Evolutionary conservation across 371 early-diverging fungal species (phyloP).

Genomic region (Parasitella parasitica): DNA sequence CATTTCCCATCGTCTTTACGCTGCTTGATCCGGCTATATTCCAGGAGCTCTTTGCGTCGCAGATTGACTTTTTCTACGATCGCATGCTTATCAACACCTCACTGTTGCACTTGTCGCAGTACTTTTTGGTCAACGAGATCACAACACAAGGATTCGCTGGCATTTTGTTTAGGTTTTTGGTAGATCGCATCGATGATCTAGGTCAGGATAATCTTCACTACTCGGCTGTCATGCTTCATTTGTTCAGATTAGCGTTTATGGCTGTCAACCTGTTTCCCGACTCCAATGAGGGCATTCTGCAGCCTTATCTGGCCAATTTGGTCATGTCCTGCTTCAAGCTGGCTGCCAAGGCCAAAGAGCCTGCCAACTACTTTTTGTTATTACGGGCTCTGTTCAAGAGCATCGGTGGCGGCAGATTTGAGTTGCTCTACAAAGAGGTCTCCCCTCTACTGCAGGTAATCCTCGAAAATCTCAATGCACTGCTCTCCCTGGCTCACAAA

Average conservation of each 20-base stretch:
- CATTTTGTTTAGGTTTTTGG: constrained; percentile 74
- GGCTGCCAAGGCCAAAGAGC: constrained; percentile 80
- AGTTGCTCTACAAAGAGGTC: constrained; percentile 83
- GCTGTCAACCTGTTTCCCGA: constrained; percentile 93
- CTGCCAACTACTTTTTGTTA: constrained; percentile 90
- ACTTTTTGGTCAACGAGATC: constrained; percentile 80
- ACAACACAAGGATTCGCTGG: constrained; percentile 81
- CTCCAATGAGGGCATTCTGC: constrained; percentile 85
- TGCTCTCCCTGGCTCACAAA: constrained; percentile 80
- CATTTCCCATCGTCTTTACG: constrained; percentile 88
- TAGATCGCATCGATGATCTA: constrained; percentile 81
- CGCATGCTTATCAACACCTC: constrained; percentile 79
- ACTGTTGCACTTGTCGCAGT: constrained; percentile 86
- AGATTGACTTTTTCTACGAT: constrained; percentile 86
- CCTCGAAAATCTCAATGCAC: constrained; percentile 84
- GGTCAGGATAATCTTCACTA: constrained; percentile 76
- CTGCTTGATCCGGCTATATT: constrained; percentile 88
- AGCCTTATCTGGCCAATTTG: constrained; percentile 87
- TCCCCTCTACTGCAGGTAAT: constrained; percentile 88
- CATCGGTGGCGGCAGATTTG: constrained; percentile 66
- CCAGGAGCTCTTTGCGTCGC: constrained; percentile 91
- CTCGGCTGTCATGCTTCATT: constrained; percentile 81
- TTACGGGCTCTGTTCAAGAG: constrained; percentile 92
- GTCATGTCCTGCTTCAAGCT: constrained; percentile 88
- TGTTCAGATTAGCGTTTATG: constrained; percentile 94